Base-by-base conservation (phyloP, 78 protist species). In the Polysphondylium violaceum region DNA sequence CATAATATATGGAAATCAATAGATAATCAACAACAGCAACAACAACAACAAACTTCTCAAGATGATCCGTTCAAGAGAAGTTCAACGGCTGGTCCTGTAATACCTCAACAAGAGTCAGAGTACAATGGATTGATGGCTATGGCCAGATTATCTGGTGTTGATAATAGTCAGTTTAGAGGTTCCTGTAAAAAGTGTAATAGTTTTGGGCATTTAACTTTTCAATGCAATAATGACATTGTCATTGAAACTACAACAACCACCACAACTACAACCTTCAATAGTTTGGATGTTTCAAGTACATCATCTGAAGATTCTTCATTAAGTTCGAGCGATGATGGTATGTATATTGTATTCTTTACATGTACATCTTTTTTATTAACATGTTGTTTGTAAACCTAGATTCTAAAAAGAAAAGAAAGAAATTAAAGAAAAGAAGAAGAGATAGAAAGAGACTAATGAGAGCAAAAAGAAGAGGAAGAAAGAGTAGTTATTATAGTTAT, bases 191-290 rank as follows among this genome's bases (percentile, higher is more conserved):
- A 50, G 73, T 88, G 76, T 76, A 68, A 51, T 36, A 74, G 55
- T 5, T 72, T 43, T 60, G 93, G 87, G 64, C 92, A 65, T 73
- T 31, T 69, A 56, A 92, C 76, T 47, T 86, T 25, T 64, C 79
- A 43, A 79, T 93, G 74, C 41, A 50, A n/a, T 8, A 43, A 47
- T 69, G 67, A 55, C 61, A 81, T 35, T 69, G 90, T 29, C 74
- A 36, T 44, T 17, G 33, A 47, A 27, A 38, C 3, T 31, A 38
- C 27, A 76, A 78, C 4, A 61, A 23, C 43, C 35, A 83, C 64
- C 51, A 11, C 43, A 75, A 16, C 69, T 17, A 56, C 76, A 0
- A 40, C 75, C 36, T 17, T 14, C 7, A 75, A 29, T 8, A 75
- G n/a, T 79, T 19, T 67, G 38, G 81, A 87, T 63, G 27, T 79